A percentile compares a stretch with the other conserved stretches of the same genome.
Evolutionary conservation across 2,329 filamentous ascomycete species (phyloP).

Genomic region (Ophiostoma ulmi): DNA sequence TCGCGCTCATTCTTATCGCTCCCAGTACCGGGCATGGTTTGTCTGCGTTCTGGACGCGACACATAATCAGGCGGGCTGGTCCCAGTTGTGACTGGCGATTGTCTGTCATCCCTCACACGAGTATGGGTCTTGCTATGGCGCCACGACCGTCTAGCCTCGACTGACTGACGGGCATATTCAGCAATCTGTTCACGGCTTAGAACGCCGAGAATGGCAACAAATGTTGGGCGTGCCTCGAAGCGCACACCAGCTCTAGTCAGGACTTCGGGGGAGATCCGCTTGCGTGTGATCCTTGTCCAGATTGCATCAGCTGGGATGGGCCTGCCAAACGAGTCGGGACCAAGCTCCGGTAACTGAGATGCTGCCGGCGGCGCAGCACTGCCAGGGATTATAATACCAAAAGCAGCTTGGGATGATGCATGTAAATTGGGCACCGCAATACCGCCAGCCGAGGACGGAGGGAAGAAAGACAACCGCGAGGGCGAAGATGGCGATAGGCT

Average conservation of each 20-base stretch:
- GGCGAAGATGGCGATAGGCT: not conserved
- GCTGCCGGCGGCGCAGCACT: constrained; percentile 26
- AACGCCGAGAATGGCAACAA: constrained; percentile 55
- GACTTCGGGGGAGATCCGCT: constrained; percentile 54
- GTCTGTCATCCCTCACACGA: not conserved
- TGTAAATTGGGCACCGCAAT: not conserved
- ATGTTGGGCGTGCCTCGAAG: constrained; percentile 56
- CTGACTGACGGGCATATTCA: constrained; percentile 47
- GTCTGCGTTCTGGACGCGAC: not conserved
- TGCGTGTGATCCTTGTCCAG: constrained; percentile 55
- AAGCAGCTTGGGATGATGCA: constrained; percentile 16
- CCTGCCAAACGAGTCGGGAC: constrained; percentile 53
- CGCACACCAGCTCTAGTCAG: constrained; percentile 51
- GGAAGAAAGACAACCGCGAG: constrained; percentile 16
- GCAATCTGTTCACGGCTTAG: constrained; percentile 49
- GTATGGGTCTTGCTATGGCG: not conserved
- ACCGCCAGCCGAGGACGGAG: not conserved
- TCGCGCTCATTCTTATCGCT: constrained; percentile 6
- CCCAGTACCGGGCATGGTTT: constrained; percentile 24
- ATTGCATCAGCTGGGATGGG: constrained; percentile 53
- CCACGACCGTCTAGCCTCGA: constrained; percentile 40
- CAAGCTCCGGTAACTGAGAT: constrained; percentile 27
- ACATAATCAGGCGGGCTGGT: not conserved
- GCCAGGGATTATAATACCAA: constrained; percentile 27
- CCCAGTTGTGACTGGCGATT: not conserved